Conservation (phyloP, 768 basidiomycete genomes). For the Cyathus striatus region DNA sequence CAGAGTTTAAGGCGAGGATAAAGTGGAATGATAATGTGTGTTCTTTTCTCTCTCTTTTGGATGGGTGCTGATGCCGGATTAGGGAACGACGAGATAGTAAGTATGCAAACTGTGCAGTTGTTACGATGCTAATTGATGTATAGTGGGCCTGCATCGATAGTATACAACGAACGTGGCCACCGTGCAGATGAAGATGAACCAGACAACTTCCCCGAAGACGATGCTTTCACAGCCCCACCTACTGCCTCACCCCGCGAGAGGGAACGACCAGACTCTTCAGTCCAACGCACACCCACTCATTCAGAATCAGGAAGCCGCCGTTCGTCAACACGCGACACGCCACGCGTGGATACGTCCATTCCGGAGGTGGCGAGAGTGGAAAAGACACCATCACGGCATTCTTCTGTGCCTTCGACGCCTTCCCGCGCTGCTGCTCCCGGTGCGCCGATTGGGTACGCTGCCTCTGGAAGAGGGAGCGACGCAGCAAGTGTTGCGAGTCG, state of each 20-base stretch:
- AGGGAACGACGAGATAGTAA: slow-evolving; percentile 74
- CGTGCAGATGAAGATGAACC: slow-evolving; percentile 71
- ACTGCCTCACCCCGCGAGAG: slow-evolving; percentile 9
- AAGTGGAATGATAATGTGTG: slow-evolving; percentile 80
- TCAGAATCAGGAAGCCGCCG: slow-evolving; percentile 23
- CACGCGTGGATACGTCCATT: slow-evolving; percentile 12
- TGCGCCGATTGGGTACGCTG: too few species aligned
- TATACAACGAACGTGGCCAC: slow-evolving; percentile 77
- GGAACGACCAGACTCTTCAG: slow-evolving; percentile 33
- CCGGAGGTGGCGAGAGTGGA: slow-evolving; percentile 10
- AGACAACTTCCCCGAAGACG: slow-evolving; percentile 63
- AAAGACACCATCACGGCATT: slow-evolving; percentile 6
- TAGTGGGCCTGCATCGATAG: slow-evolving; percentile 75
- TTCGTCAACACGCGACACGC: slow-evolving; percentile 16
- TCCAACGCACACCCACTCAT: slow-evolving; percentile 52
- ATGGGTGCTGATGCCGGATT: slow-evolving; percentile 3
- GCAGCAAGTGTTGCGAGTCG: slow-evolving; percentile 16
- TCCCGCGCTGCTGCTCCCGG: slow-evolving; percentile 10
- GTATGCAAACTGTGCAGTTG: slow-evolving; percentile 14
- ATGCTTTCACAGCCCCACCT: slow-evolving; percentile 20
- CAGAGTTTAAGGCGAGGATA: slow-evolving; percentile 77
- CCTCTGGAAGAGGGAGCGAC: slow-evolving; percentile 9
- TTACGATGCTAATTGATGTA: not conserved
- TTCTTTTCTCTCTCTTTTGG: slow-evolving; percentile 8
- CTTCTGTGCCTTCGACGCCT: slow-evolving; percentile 8